Base-by-base conservation (phyloP, 495 filamentous ascomycete species). In the Cercophora scortea region DNA sequence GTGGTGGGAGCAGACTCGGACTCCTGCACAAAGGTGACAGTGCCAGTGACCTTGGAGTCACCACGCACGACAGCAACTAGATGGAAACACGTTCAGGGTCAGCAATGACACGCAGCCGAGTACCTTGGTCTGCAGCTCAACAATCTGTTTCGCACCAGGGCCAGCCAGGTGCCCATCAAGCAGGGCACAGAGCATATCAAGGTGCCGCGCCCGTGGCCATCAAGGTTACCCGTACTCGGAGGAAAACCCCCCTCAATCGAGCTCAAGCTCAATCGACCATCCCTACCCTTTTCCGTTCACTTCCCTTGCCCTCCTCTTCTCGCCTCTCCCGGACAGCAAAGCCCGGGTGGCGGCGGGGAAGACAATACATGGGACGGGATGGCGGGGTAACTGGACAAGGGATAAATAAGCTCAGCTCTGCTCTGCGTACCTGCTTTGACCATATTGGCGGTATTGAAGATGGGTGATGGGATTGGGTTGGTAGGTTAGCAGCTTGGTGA, bases 11-110 rank as follows among this genome's bases (percentile, higher is more conserved):
- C 66, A 64, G 71, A 79, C 79, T 95, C 93, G 72, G 76, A 79
- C 52, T 78, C 76, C 78, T 97, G 93, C 77, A 94, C 89, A 72
- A 98, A 96, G 78, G 84, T 90, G 66, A 98, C 86, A 68, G 87
- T 92, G 65, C 93, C 93, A 58, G 79, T 70, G 75, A 98, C 78
- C 76, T 86, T 92, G 68, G 91, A 89, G 80, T 96, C 94, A 78
- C 93, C 93, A 73, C 93, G 92, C 76, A 98, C 73, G 70, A 94
- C 87, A 74, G 88, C 89, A 72, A 98, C 93, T 98, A 64, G 16
- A 59, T 9, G 8, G 15, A 32, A 18, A 48, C 36, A 32, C 45
- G 32, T 35, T 15, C 35, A 42, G 49, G 33, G 52, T 73, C 44
- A 71, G 69, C 60, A 61, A 61, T 45, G 41, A 34, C 41, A 49